A percentile compares a stretch with the other conserved stretches of the same genome.
phyloP scores from a whole-genome alignment of 176 grass and related monocot genomes.

The bread wheat (Triticum aestivum) region DNA sequence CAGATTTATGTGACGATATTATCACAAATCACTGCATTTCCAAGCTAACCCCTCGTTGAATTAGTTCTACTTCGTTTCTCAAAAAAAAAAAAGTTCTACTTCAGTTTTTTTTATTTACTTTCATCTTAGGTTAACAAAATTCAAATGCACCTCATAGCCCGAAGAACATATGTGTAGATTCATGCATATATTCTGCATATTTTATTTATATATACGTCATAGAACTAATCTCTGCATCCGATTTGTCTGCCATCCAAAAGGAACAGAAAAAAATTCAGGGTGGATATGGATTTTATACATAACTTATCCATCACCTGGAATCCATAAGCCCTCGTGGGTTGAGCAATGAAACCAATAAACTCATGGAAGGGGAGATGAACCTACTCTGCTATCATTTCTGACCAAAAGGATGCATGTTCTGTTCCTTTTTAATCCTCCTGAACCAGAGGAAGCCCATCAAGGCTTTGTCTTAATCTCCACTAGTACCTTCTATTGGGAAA shows the following conservation, averaged over 20 bases:
- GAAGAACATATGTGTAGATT: not conserved
- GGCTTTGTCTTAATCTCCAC: not conserved
- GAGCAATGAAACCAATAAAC: not conserved
- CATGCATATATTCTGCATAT: not conserved
- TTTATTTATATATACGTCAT: not conserved
- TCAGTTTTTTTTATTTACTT: not conserved
- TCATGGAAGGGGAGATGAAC: constrained; percentile 21
- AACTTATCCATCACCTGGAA: constrained; percentile 3
- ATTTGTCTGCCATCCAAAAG: constrained; percentile 22
- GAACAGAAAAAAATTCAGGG: constrained; percentile 13
- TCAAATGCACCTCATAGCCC: not conserved
- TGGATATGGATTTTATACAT: constrained; percentile 17
- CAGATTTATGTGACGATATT: not conserved
- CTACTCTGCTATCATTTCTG: constrained; percentile 17
- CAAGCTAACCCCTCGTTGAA: not conserved
- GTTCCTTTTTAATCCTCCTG: not conserved
- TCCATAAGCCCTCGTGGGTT: constrained; percentile 3
- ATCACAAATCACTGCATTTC: not conserved
- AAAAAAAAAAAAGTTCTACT: not conserved
- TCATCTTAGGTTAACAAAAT: not conserved
- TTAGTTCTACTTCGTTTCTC: not conserved
- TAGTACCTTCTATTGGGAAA: not conserved
- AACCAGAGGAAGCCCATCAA: not conserved
- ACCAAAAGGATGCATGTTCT: not conserved
- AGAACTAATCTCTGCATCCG: not conserved